phyloP scores from a whole-genome alignment of 2,329 filamentous ascomycete species.

The Tolypocladium tundrense region DNA sequence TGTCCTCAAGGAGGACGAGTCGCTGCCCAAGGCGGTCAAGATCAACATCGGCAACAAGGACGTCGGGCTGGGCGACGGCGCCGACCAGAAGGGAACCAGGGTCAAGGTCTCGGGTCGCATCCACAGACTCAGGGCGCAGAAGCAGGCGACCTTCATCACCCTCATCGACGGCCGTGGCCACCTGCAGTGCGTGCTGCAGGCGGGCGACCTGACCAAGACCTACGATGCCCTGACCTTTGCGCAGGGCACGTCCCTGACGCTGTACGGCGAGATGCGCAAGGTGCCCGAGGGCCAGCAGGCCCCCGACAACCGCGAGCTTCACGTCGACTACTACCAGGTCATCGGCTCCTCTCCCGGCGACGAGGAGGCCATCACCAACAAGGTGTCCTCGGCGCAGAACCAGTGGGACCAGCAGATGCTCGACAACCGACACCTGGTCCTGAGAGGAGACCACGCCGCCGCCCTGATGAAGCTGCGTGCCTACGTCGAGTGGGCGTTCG shows the following conservation, averaged over 20 bases:
- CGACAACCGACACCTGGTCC: slow-evolving; percentile 73
- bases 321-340: slow-evolving; percentile 81
- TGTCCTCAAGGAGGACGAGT: slow-evolving; percentile 55
- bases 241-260: slow-evolving; percentile 75
- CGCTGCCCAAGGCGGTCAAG: slow-evolving; percentile 61
- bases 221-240: slow-evolving; percentile 82
- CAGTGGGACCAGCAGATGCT: slow-evolving; percentile 49
- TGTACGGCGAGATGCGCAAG: slow-evolving; percentile 74
- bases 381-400: slow-evolving; percentile 34
- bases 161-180: slow-evolving; percentile 63
- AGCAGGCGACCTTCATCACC: slow-evolving; percentile 79
- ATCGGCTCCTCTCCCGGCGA: slow-evolving; percentile 72
- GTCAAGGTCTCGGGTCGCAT: slow-evolving; percentile 75
- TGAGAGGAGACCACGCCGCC: slow-evolving; percentile 77
- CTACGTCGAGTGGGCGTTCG: slow-evolving; percentile 71
- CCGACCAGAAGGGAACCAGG: slow-evolving; percentile 52
- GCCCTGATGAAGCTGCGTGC: slow-evolving; percentile 81
- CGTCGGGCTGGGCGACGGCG: slow-evolving; percentile 28
- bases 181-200: slow-evolving; percentile 31
- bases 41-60: slow-evolving; percentile 56
- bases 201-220: slow-evolving; percentile 75
- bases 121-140: slow-evolving; percentile 71
- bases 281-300: slow-evolving; percentile 71
- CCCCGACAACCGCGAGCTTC: slow-evolving; percentile 75
- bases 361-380: slow-evolving; percentile 86